A percentile compares a stretch with the other conserved stretches of the same genome.
Conservation (phyloP, 495 filamentous ascomycete genomes). For the Neurospora cerealis region DNA sequence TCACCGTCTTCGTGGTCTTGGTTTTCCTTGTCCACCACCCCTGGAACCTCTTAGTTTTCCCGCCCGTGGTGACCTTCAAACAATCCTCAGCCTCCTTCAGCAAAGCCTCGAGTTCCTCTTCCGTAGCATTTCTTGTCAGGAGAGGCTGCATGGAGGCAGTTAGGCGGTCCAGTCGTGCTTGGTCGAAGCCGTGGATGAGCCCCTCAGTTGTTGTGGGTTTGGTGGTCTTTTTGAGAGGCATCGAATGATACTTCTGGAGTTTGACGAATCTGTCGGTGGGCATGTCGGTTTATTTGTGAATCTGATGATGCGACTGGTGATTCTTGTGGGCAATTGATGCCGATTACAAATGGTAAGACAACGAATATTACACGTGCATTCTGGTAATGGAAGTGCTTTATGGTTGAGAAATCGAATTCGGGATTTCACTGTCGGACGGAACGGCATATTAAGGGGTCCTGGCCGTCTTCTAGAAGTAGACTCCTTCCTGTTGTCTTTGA, state of each 20-base stretch:
- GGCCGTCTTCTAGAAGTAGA: neutral
- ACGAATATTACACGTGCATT: neutral
- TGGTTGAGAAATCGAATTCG: neutral
- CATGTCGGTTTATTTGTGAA: neutral
- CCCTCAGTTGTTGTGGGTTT: neutral
- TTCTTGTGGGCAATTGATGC: neutral
- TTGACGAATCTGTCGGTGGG: neutral
- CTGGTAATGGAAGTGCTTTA: neutral
- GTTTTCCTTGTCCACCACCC: neutral
- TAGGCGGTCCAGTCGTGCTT: neutral
- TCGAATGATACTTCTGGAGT: neutral
- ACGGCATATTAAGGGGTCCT: neutral
- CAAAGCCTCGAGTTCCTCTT: slow-evolving; percentile 1
- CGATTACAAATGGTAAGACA: neutral
- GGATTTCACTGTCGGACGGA: neutral
- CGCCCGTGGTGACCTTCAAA: neutral
- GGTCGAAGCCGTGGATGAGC: neutral
- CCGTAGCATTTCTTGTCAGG: neutral
- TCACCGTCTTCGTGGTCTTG: neutral
- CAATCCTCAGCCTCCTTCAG: neutral
- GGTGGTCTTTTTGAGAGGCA: neutral
- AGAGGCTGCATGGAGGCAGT: slow-evolving; percentile 3
- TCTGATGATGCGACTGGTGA: neutral
- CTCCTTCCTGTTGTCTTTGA: neutral
- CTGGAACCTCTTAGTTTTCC: neutral